Conservation (phyloP, 2,329 filamentous ascomycete species). For the Trichoderma breve region DNA sequence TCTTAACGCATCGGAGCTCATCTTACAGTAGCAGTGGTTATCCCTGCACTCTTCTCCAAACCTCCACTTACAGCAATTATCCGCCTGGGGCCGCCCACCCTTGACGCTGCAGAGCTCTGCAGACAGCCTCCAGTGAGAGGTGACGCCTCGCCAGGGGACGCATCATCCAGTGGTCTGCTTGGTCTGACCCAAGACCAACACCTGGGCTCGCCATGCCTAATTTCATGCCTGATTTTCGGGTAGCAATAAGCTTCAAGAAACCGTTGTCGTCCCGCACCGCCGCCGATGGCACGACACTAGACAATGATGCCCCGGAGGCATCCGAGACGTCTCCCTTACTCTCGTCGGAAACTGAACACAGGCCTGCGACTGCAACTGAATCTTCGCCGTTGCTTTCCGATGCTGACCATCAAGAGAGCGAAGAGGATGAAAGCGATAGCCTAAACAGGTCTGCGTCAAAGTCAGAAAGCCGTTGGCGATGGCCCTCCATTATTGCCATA, state of each 20-base stretch:
- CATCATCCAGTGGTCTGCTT: background rate
- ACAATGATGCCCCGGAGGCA: background rate
- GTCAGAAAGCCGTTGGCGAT: conserved; percentile 45
- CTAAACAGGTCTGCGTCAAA: conserved; percentile 24
- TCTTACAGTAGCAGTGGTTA: background rate
- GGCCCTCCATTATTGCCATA: conserved; percentile 78
- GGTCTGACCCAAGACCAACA: background rate
- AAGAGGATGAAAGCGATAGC: conserved; percentile 37
- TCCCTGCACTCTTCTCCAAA: background rate
- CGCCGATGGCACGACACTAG: background rate
- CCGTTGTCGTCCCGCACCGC: background rate
- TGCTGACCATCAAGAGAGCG: conserved; percentile 12
- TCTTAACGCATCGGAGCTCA: background rate
- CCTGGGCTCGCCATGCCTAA: conserved; percentile 14
- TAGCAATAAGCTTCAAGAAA: background rate
- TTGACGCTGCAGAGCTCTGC: background rate
- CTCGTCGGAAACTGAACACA: conserved; percentile 33
- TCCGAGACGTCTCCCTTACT: conserved; percentile 46
- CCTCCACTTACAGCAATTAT: background rate
- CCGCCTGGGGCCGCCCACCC: background rate
- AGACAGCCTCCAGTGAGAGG: background rate
- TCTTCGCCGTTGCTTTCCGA: conserved; percentile 52
- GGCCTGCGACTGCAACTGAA: conserved; percentile 37
- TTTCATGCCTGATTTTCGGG: conserved; percentile 15
- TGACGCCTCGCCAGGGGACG: conserved; percentile 9